Conservation (phyloP, 176 grass and related monocot genomes). For the Eragrostis curvula region DNA sequence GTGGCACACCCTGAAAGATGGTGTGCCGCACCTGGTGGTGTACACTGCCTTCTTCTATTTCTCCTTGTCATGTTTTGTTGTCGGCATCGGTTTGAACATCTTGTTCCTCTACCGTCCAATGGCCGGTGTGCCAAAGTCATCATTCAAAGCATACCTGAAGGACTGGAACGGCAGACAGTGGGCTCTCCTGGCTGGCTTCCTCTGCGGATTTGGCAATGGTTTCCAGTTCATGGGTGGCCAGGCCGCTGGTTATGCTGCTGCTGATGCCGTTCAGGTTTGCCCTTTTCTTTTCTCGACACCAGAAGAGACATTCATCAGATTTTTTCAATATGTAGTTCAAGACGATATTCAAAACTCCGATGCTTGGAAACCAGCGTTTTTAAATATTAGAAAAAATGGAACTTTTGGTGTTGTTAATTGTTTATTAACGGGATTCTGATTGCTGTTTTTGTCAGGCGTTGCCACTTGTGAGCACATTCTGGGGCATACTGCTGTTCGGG, state of each 20-base stretch:
- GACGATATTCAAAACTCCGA: background rate
- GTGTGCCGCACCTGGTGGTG: constrained; percentile 81
- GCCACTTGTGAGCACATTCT: constrained; percentile 89
- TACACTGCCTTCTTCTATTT: constrained; percentile 99
- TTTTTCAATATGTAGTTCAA: too few species aligned
- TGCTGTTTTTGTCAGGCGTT: constrained; percentile 56
- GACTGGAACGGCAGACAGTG: constrained; percentile 96
- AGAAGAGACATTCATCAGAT: background rate
- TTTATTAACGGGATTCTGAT: background rate
- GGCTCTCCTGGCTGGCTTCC: constrained; percentile 82
- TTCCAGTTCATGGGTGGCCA: constrained; percentile 99
- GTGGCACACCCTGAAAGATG: constrained; percentile 74
- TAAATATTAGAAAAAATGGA: background rate
- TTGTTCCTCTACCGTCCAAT: constrained; percentile 87
- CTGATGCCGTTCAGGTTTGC: constrained; percentile 94
- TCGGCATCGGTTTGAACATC: constrained; percentile 80
- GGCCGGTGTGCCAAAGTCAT: constrained; percentile 76
- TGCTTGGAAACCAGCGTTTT: too few species aligned
- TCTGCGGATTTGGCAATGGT: constrained; percentile 91
- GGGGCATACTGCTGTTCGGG: constrained; percentile 75
- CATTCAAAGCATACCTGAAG: constrained; percentile 75
- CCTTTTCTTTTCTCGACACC: background rate
- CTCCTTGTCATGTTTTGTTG: constrained; percentile 80
- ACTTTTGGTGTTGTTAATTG: background rate
- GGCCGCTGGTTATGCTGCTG: constrained; percentile 96